Evolutionary conservation across 768 basidiomycete species (phyloP), one percentile per base, ranked within the genome.

Genomic region (Collybia nuda): DNA sequence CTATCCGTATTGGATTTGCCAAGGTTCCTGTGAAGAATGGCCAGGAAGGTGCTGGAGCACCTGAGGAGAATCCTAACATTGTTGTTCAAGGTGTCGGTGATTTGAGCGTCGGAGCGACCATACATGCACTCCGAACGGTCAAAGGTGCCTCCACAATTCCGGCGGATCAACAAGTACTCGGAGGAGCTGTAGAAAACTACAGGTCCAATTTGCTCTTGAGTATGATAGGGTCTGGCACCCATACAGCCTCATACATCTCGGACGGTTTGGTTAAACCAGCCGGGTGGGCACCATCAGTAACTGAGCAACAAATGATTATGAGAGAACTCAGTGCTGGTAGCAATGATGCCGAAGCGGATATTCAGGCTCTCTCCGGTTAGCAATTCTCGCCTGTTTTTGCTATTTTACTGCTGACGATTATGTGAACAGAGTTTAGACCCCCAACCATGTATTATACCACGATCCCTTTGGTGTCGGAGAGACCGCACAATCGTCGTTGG

Each of bases 291-390:
- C 78, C 84, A 7, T 82, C 84, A 5, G 84, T 95, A 48, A 94
- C 91, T 2, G 96, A 98, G 68, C 91, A 94, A 64, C 95, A 98
- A 69, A 91, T 97, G 88, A 88, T 99, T 56, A 88, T 98, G 88
- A 84, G 86, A 62, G 93, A 98, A 67, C 78, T 99, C 17, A 86
- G 89, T 61, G 83, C 75, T 22, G 88, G 93, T 32, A 79, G 80
- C 51, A 65, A 73, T 1, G 90, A 94, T 53, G 85, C 90, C 5
- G 94, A 96, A 61, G 77, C 78, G 32, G 93, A 98, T 61, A 82
- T 98, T 47, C 84, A 84, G 59, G 83, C 88, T 22, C 83, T 98
- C 52, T 82, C 91, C 49, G 91, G 96, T 95, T 57, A 61, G 87
- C 75, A 42, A 32, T 35, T 53, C 15, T n/a, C 21, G 50, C 45